Evolutionary conservation across 805 yeast species (phyloP), one percentile per base, ranked within the genome.

Genomic region (Kodamaea leandrae): DNA sequence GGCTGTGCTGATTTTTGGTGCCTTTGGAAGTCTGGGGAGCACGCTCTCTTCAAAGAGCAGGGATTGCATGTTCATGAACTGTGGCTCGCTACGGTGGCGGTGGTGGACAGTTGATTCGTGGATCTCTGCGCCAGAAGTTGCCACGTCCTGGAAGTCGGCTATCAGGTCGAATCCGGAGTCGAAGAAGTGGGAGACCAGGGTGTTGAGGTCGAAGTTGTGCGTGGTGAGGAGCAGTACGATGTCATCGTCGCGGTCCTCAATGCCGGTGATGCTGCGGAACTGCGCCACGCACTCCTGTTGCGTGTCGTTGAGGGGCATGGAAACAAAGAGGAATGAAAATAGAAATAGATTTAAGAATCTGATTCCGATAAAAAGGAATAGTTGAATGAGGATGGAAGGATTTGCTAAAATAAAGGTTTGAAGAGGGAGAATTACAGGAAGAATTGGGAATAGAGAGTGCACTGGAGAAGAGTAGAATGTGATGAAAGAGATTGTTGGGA

Each of bases 151-250:
- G n/a, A 26, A 13, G 32, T n/a, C n/a, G n/a, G n/a, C n/a, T n/a
- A 37, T 20, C 42, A 37, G 36, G 14, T 59, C 64, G 42, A 68
- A 63, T n/a, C 71, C 70, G 4, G 51, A 42, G 50, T 83, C 90
- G 53, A 81, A 81, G 55, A 71, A 83, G 37, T 78, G 69, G 3
- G 82, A 73, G 23, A 82, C 59, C 1, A 88, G 78, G 32, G 72
- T 65, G 50, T 82, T 86, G 37, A 83, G 53, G 51, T 81, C 73
- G 81, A 81, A 80, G 36, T 78, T 72, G 49, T 78, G 72, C 35
- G 74, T 69, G 23, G 68, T 58, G 38, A 83, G 55, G 18, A 82
- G 56, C 38, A 65, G 58, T 3, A 72, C 57, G 2, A 81, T 72
- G 32, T 68, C 60, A 19, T 77, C 76, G 0, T 64, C 71, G 0